These are phyloP conservation scores for Pochonia chlamydosporia DNA, from an alignment of 2,329 filamentous ascomycete species.

Conservation along the genomic window DNA sequence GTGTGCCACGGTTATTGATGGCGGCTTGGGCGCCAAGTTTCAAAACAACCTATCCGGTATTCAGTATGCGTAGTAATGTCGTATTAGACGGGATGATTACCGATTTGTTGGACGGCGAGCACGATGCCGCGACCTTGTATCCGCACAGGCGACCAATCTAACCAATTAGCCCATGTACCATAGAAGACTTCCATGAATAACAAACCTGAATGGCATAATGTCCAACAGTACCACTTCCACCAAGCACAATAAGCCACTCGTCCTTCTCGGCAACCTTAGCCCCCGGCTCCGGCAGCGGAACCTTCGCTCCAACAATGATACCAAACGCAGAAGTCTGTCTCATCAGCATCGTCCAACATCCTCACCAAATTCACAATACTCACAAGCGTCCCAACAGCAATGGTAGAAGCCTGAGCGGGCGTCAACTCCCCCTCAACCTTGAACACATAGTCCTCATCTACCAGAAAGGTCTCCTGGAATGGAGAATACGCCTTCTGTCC, in stretches of 20 bases:
- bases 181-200: no score
- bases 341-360: not conserved
- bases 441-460: constrained; percentile 28
- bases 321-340: constrained; percentile 26
- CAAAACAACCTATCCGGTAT: not conserved
- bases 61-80: no score
- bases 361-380: not conserved
- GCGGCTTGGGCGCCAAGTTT: constrained; percentile 25
- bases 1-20: constrained; percentile 21
- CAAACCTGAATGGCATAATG: constrained; percentile 26
- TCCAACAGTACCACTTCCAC: constrained; percentile 28
- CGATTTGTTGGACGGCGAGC: constrained; percentile 22
- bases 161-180: not conserved
- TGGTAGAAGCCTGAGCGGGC: constrained; percentile 22
- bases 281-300: constrained; percentile 16
- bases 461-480: constrained; percentile 32
- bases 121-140: constrained; percentile 30
- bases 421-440: constrained; percentile 19
- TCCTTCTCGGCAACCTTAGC: constrained; percentile 13
- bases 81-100: constrained; percentile 10
- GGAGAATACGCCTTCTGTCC: constrained; percentile 26
- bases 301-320: constrained; percentile 21
- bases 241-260: constrained; percentile 31
- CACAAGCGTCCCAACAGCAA: constrained; percentile 30
- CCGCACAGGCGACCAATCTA: constrained; percentile 28